phyloP scores from a whole-genome alignment of 495 filamentous ascomycete species.

The Penicillium arizonense region DNA sequence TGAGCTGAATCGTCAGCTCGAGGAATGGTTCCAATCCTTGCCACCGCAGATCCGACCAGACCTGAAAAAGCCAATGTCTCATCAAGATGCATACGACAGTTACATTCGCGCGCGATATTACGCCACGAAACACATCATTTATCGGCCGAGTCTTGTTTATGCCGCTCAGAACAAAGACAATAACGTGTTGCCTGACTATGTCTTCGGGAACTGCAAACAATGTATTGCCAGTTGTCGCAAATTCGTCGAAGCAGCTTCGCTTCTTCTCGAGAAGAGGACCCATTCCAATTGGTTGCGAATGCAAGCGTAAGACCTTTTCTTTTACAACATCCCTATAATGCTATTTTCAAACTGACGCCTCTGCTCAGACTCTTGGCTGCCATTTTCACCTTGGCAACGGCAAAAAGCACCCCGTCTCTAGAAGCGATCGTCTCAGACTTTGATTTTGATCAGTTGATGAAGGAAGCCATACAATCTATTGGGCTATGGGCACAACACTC shows the following conservation, averaged over 20 bases:
- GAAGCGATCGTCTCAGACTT: constrained; percentile 17
- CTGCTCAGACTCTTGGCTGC: constrained; percentile 12
- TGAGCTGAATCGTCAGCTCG: constrained; percentile 16
- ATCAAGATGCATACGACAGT: constrained; percentile 10
- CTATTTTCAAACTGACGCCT: not conserved
- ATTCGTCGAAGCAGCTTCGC: constrained; percentile 7
- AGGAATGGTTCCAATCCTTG: constrained; percentile 12
- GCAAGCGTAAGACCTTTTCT: constrained; percentile 12
- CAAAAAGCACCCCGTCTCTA: constrained; percentile 14
- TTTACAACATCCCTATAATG: not conserved
- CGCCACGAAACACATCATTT: constrained; percentile 19
- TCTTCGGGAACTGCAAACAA: constrained; percentile 13
- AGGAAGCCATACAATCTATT: constrained; percentile 6
- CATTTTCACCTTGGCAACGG: constrained; percentile 17
- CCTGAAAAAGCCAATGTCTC: constrained; percentile 1
- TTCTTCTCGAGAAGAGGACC: constrained; percentile 12
- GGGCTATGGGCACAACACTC: constrained; percentile 13
- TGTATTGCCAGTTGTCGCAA: constrained; percentile 20
- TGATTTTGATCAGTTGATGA: constrained; percentile 14
- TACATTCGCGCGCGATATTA: constrained; percentile 17
- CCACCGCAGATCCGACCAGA: constrained; percentile 13
- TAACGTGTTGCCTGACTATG: constrained; percentile 5
- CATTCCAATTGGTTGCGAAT: constrained; percentile 16
- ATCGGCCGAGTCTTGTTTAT: constrained; percentile 14
- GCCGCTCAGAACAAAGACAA: constrained; percentile 8